Evolutionary conservation across 2,329 filamentous ascomycete genomes (phyloP), one percentile per base, ranked within the genome.

Genomic region (Neophaeococcomyces mojaviensis): DNA sequence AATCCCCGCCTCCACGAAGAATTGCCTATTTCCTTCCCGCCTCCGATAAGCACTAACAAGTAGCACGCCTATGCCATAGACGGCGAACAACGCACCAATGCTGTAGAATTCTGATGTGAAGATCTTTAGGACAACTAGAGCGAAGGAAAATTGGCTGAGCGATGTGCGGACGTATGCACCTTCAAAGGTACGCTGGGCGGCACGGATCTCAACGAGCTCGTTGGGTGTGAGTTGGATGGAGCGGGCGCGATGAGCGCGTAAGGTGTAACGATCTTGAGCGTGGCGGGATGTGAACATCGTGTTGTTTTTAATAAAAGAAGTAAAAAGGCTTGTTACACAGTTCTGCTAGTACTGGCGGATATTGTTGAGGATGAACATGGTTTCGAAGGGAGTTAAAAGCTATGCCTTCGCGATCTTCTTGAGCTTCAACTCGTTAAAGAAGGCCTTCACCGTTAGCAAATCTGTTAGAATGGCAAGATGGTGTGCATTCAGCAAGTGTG

Each of bases 41-140:
- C 92, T 81, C 48, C 92, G 78, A 66, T 94, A 94, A 44, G 88
- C 71, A 57, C 88, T 85, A 49, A 94, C 87, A 20, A 86, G 73
- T 61, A 97, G 72, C 39, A 98, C 78, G 5, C 87, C 86, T 3
- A 83, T 81, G 10, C 90, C 92, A 61, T 97, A 97, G 39, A 88
- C 82, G 35, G 92, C 89, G 63, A 96, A 96, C 26, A 98, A 74
- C 5, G 92, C 92, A n/a, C 92, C 92, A 52, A 96, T 95, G 56
- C 84, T 81, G 68, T 97, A 97, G 72, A 98, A 97, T 62, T 97
- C 92, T 43, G 82, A 78, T 7, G 88, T 96, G 70, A 98, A 97
- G 66, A 98, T 94, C 70, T 94, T 95, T 56, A 95, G 79, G 43
- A 98, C 86, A 52, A 98, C 82, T 40, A 98, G 81, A 16, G 90